phyloP scores from a whole-genome alignment of 2,329 filamentous ascomycete species.

The Sphaerulina vaccinii region DNA sequence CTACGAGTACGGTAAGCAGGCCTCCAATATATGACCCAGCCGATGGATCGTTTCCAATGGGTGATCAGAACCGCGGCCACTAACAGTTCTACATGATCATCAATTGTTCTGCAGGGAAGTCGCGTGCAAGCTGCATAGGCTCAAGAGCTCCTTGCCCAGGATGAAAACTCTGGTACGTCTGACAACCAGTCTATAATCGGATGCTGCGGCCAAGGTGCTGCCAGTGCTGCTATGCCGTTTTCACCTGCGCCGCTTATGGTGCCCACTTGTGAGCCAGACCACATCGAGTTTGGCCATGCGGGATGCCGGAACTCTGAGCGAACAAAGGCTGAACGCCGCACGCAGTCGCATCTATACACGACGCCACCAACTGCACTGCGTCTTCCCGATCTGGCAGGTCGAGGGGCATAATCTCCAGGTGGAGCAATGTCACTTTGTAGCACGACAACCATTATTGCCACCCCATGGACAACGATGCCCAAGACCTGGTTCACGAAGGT shows the following conservation, averaged over 20 bases:
- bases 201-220: conserved; percentile 10
- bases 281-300: conserved; percentile 13
- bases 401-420: too few species aligned
- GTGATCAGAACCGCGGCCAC: conserved; percentile 8
- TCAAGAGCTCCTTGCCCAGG: conserved; percentile 13
- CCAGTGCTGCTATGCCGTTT: conserved; percentile 11
- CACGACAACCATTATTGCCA: background rate
- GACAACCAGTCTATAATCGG: conserved; percentile 4
- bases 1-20: conserved; percentile 1
- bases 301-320: conserved; percentile 17
- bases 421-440: background rate
- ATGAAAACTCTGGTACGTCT: conserved; percentile 14
- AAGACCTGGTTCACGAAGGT: background rate
- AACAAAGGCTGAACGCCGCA: conserved; percentile 21
- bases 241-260: conserved; percentile 4
- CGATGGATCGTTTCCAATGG: background rate
- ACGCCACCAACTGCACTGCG: background rate
- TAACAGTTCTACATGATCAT: conserved; percentile 11
- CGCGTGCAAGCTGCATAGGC: conserved; percentile 12
- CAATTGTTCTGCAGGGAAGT: conserved; percentile 12
- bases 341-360: conserved; percentile 15
- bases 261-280: conserved; percentile 17
- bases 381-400: background rate
- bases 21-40: conserved; percentile 11
- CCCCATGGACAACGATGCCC: background rate